Percentiles rank a stretch among this genome's conserved stretches.
phyloP scores from a whole-genome alignment of 164 flowering plant genomes.

The Aristolochia californica region DNA sequence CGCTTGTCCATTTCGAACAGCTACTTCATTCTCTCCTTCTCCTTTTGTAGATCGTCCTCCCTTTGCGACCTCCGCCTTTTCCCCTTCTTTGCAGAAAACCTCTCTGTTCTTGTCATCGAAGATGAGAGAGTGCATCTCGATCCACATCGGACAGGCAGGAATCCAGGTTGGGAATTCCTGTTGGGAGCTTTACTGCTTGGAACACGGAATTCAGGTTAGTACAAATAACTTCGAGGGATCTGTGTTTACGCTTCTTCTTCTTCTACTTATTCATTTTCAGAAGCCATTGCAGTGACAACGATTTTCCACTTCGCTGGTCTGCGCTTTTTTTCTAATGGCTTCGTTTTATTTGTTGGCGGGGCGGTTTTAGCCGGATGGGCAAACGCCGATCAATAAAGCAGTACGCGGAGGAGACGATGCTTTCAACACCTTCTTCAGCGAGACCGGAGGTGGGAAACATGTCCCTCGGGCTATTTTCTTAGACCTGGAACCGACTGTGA shows the following conservation, averaged over 20 bases:
- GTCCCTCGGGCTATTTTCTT: slow-evolving; percentile 54
- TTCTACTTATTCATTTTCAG: neutral
- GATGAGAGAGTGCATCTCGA: slow-evolving; percentile 61
- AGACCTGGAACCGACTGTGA: slow-evolving; percentile 62
- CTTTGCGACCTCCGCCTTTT: neutral
- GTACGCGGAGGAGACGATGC: slow-evolving; percentile 65
- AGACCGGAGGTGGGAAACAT: slow-evolving; percentile 61
- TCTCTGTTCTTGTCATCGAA: slow-evolving; percentile 1
- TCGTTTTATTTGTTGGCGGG: neutral
- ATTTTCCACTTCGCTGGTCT: neutral
- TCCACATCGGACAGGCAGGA: slow-evolving; percentile 62
- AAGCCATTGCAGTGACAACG: neutral
- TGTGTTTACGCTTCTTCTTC: neutral
- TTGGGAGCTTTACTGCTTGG: slow-evolving; percentile 64
- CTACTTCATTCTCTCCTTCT: neutral
- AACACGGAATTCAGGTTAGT: slow-evolving; percentile 46
- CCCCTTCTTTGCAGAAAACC: slow-evolving; percentile 2
- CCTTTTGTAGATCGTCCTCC: neutral
- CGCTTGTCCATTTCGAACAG: slow-evolving; percentile 6
- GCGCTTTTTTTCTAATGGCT: neutral
- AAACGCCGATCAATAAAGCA: slow-evolving; percentile 51
- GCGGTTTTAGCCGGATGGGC: slow-evolving; percentile 53
- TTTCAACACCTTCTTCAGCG: slow-evolving; percentile 63
- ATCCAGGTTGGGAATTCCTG: slow-evolving; percentile 65
- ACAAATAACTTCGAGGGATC: too few species aligned